These are phyloP conservation scores for Lipomyces spencermartinsiae DNA, from an alignment of 805 yeast species.

Conservation along the genomic window DNA sequence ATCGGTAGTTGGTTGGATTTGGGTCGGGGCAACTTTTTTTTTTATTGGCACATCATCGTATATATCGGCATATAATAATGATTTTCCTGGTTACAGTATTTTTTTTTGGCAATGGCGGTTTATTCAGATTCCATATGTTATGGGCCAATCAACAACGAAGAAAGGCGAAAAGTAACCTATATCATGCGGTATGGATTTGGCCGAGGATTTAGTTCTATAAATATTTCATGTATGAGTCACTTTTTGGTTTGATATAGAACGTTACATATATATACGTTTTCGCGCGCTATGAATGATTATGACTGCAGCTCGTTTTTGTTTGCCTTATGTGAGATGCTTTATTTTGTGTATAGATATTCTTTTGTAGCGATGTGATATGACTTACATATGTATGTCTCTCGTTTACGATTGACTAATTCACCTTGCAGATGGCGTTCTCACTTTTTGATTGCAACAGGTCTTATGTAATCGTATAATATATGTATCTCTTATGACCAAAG, in stretches of 20 bases:
- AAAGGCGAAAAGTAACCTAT: background rate
- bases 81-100: background rate
- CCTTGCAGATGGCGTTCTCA: background rate
- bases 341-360: slow-evolving; percentile 1
- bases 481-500: background rate
- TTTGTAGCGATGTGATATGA: background rate
- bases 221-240: background rate
- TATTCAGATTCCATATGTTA: background rate
- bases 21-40: background rate
- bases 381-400: background rate
- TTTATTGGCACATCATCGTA: background rate
- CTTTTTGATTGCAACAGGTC: background rate
- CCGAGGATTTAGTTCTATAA: background rate
- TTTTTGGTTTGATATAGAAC: slow-evolving; percentile 1
- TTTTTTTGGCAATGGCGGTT: background rate
- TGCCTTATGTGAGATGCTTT: background rate
- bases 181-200: background rate
- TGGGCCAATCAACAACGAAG: background rate
- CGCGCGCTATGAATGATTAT: background rate
- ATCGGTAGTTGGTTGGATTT: background rate
- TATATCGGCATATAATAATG: slow-evolving; percentile 6
- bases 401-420: background rate
- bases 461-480: background rate
- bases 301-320: background rate
- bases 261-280: background rate